Base-by-base conservation (phyloP, 208 protist species). In the Wallacemonas sp. region DNA sequence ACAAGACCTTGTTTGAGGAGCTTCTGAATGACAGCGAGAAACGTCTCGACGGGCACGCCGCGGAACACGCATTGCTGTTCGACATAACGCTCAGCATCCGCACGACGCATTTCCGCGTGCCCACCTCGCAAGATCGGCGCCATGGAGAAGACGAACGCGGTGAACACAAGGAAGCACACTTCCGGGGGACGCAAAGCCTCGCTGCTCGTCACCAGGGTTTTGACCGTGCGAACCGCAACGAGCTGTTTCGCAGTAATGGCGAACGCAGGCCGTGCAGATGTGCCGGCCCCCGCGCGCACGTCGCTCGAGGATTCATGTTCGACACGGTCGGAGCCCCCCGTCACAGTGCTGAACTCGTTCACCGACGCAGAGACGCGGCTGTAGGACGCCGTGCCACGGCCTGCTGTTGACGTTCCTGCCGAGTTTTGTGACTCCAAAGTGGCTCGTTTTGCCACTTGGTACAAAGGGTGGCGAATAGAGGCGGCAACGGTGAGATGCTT, bases 401-500 rank as follows among this genome's bases (percentile, higher is more conserved):
- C n/a, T n/a, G n/a, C n/a, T n/a, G n/a, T n/a, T n/a, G 24, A 24
- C 28, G 51, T 24, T 26, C 30, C 28, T 14, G 4, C 51, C 2
- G 51, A 58, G 8, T 9, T 4, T 21, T 58, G 51, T 17, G 51
- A 58, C 8, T 38, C 51, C 3, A 2, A 19, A 0, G 30, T 27
- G 3, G 51, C 11, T 2, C 27, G 30, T 39, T 38, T 58, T 11
- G 41, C 51, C 3, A 58, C 11, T 19, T 38, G 51, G 30, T 58
- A 58, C 24, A 89, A 68, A 9, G 71, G 81, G 62, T 95, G 80
- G 11, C 83, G 70, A 61, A 93, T 82, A 0, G 75, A 70, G 1
- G 89, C 66, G 9, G 82, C 82, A 47, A 95, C 86, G 41, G 74
- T 27, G 51, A 92, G 88, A 71, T 95, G 79, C 38, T 80, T 81